A percentile compares a stretch with the other conserved stretches of the same genome.
These are phyloP conservation scores for Pyrenophora teres DNA, from an alignment of 2,329 filamentous ascomycete genomes.

Conservation along the genomic window DNA sequence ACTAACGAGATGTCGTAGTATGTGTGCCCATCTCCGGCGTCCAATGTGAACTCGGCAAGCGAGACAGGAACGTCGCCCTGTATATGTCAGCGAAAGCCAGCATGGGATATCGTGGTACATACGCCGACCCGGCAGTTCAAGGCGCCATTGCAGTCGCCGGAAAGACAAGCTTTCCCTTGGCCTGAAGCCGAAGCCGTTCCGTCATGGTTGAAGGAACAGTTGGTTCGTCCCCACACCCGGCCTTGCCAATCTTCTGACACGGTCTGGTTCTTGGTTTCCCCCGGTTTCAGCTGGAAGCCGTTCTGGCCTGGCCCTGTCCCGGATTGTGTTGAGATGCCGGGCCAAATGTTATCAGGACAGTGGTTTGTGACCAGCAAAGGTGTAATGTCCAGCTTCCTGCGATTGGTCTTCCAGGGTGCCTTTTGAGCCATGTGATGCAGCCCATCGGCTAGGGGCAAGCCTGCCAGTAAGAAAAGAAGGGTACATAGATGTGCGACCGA, in stretches of 20 bases:
- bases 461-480: conserved; percentile 28
- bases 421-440: conserved; percentile 42
- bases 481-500: conserved; percentile 28
- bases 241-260: conserved; percentile 80
- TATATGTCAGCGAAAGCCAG: conserved; percentile 13
- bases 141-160: conserved; percentile 75
- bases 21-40: conserved; percentile 68
- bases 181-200: conserved; percentile 59
- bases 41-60: conserved; percentile 79
- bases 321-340: conserved; percentile 73
- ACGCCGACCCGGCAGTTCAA: conserved; percentile 72
- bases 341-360: conserved; percentile 74
- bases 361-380: conserved; percentile 73
- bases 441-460: conserved; percentile 29
- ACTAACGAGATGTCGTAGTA: conserved; percentile 87
- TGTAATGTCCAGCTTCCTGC: conserved; percentile 42
- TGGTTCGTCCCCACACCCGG: conserved; percentile 80
- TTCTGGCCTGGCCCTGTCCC: conserved; percentile 69
- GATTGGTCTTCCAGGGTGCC: conserved; percentile 35
- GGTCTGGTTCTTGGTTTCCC: conserved; percentile 63
- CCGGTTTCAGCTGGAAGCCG: conserved; percentile 69
- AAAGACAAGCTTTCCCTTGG: conserved; percentile 65
- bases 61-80: conserved; percentile 77
- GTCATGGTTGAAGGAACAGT: conserved; percentile 74
- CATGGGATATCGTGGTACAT: conserved; percentile 41